A percentile compares a stretch with the other conserved stretches of the same genome.
Evolutionary conservation across 371 early-diverging fungal genomes (phyloP).

Genomic region (Nematocida sp.): DNA sequence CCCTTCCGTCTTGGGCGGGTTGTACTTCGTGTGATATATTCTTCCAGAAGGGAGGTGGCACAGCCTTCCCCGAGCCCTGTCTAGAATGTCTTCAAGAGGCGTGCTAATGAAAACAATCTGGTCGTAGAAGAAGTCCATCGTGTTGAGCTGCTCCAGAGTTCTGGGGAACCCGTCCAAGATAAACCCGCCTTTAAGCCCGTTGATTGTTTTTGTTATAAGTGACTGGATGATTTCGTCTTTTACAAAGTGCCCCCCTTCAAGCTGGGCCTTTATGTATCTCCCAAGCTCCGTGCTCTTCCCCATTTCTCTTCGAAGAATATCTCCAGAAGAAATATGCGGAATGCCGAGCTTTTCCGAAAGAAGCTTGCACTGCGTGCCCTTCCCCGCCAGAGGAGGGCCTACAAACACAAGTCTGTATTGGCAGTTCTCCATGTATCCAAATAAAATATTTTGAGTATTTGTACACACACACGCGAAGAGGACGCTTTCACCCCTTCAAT

Average conservation of each 20-base stretch:
- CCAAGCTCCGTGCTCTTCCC: constrained; percentile 72
- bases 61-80: constrained; percentile 22
- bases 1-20: constrained; percentile 71
- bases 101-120: constrained; percentile 29
- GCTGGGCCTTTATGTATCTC: constrained; percentile 81
- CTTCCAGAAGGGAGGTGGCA: constrained; percentile 68
- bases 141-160: constrained; percentile 90
- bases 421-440: neutral
- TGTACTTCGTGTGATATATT: constrained; percentile 87
- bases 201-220: constrained; percentile 80
- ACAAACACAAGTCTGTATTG: constrained; percentile 51
- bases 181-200: constrained; percentile 85
- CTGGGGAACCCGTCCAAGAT: constrained; percentile 99
- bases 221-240: constrained; percentile 90
- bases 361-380: constrained; percentile 82
- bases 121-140: constrained; percentile 67
- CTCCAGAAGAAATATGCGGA: constrained; percentile 94
- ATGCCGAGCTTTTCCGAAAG: constrained; percentile 74
- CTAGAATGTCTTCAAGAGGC: constrained; percentile 30
- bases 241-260: constrained; percentile 86
- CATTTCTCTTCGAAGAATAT: constrained; percentile 93
- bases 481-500: neutral
- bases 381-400: constrained; percentile 82
- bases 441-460: constrained; percentile 7
- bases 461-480: constrained; percentile 1